Evolutionary conservation across 192 early-diverging fungal species (phyloP).

Genomic region (Backusella mclennaniae): DNA sequence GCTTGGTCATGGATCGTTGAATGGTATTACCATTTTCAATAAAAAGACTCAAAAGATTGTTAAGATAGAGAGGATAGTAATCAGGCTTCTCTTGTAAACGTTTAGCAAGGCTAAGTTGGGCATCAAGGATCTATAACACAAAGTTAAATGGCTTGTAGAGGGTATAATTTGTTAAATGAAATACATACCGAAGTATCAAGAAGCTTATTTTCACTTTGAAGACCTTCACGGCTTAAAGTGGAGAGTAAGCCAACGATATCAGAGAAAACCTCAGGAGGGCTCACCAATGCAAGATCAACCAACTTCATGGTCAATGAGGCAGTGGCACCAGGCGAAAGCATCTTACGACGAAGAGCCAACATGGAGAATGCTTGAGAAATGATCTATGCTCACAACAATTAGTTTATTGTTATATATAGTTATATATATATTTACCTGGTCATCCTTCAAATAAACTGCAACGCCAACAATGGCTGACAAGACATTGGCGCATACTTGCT

Average conservation of each 20-base stretch:
- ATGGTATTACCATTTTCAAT: slow-evolving; percentile 61
- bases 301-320: slow-evolving; percentile 55
- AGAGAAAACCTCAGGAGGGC: slow-evolving; percentile 49
- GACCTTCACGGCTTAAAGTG: slow-evolving; percentile 43
- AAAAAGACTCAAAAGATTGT: slow-evolving; percentile 52
- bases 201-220: slow-evolving; percentile 45
- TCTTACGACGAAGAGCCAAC: slow-evolving; percentile 61
- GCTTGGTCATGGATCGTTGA: slow-evolving; percentile 42
- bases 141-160: neutral
- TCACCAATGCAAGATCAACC: slow-evolving; percentile 60
- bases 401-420: neutral
- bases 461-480: slow-evolving; percentile 54
- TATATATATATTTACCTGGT: slow-evolving; percentile 36
- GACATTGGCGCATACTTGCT: slow-evolving; percentile 51
- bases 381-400: slow-evolving; percentile 35
- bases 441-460: slow-evolving; percentile 51
- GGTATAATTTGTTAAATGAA: neutral
- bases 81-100: slow-evolving; percentile 49
- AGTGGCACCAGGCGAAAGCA: slow-evolving; percentile 44
- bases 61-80: slow-evolving; percentile 52
- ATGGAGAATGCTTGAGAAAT: slow-evolving; percentile 61
- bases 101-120: slow-evolving; percentile 48
- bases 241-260: slow-evolving; percentile 59
- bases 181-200: slow-evolving; percentile 48
- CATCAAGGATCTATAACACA: slow-evolving; percentile 40